Base-by-base conservation (phyloP, 2,329 filamentous ascomycete genomes). In the Diaporthe velutina region DNA sequence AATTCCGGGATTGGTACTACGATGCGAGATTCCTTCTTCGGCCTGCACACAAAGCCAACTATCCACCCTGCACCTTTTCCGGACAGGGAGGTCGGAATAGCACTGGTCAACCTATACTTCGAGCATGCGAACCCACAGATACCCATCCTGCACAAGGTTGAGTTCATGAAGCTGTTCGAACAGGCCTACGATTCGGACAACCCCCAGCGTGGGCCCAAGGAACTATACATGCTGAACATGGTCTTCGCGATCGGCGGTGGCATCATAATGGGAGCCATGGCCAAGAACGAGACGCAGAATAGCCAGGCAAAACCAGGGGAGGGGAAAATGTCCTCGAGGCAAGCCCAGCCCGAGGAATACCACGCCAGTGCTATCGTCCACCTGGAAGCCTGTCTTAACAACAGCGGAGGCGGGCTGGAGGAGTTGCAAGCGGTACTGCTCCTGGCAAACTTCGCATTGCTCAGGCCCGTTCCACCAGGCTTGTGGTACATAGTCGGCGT, bases 401-500 rank as follows among this genome's bases (percentile, higher is more conserved):
- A 93, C 38, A 95, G 94, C 77, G 94, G 94, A n/a, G 94, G 94
- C n/a, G 95, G 95, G 0, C 84, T 98, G 52, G 96, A 98, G 82
- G 96, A 98, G 80, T 86, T 98, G 70, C 96, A 98, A 81, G 95
- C 95, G n/a, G 96, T 98, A 10, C 85, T 98, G 66, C 86, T 98
- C 55, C 88, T 98, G 60, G 96, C 96, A 58, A 95, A 95, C 72
- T 98, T 98, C 87, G 96, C 96, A 10, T 87, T 99, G 66, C 88
- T 98, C 77, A 90, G 96, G 72, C 97, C 97, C 1, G 95, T 98
- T 30, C 95, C 96, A 1, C 96, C 96, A 0, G 97, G 97, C 19
- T 86, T 98, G 58, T 98, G 96, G 96, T 98, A 98, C 83, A 98
- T 98, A 76, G 94, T 97, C 75, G 97, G 97, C 15, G 96, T 98